Base-by-base conservation (phyloP, 2,329 filamentous ascomycete species). In the Fusarium fujikuroi region DNA sequence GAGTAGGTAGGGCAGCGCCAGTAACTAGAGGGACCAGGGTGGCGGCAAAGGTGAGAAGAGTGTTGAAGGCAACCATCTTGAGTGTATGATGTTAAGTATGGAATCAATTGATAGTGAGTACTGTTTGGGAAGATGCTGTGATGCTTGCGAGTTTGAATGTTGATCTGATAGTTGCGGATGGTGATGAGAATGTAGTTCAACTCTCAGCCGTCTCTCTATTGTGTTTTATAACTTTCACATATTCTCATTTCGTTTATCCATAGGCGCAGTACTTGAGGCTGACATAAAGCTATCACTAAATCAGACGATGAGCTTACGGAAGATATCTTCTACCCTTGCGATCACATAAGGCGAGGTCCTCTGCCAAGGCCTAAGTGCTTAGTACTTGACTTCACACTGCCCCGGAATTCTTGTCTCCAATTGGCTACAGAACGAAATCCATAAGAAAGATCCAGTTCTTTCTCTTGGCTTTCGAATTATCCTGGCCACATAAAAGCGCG, bases 51-150 rank as follows among this genome's bases (percentile, higher is more conserved):
- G 28, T 32, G 7, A 50, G 21, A 3, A 50, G 47, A 34, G 47
- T 14, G 15, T 19, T 50, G 15, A 50, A 32, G 16, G 47, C 3
- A 14, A 32, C 47, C 21, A 50, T 50, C 10, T 32, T 32, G 47
- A 23, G 11, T 23, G 0, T 49, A 0, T 49, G 5, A 23, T 18
- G 1, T 11, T 32, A 10, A 23, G 10, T 8, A 49, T 32, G 23
- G 3, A 18, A 4, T 7, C 1, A 4, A 5, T 32, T 32, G 10
- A 7, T 14, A 3, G 10, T 19, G 0, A 19, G 10, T 5, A 3
- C 2, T 9, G 2, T 7, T 23, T 50, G 10, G 10, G 15, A 50
- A 14, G 5, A 23, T 19, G 7, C 0, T 50, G 15, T 23, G 3
- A 2, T 9, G 15, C 3, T 32, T 18, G 21, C 2, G 7, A 32